Percentiles rank a stretch among this genome's conserved stretches.
phyloP scores from a whole-genome alignment of 768 basidiomycete species.

The Tulasnella sp. region DNA sequence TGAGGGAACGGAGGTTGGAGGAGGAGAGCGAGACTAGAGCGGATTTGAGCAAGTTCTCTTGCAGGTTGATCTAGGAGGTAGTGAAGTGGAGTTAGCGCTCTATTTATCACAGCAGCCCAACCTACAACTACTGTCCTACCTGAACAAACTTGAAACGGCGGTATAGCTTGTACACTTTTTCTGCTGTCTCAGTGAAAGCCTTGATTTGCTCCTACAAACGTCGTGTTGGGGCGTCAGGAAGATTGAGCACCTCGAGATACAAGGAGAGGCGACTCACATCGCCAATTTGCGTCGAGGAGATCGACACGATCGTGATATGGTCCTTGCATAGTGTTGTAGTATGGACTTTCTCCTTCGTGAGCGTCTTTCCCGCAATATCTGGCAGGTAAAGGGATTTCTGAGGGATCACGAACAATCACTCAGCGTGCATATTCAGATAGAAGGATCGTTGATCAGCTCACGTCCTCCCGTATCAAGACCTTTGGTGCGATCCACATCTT shows the following conservation, averaged over 20 bases:
- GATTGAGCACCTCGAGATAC: background rate
- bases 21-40: constrained; percentile 79
- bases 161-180: constrained; percentile 40
- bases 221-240: background rate
- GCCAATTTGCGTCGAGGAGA: constrained; percentile 79
- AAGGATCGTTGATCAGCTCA: constrained; percentile 31
- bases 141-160: constrained; percentile 63
- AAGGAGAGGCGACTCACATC: constrained; percentile 42
- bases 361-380: constrained; percentile 60
- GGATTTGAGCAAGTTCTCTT: constrained; percentile 88
- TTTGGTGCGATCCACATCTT: constrained; percentile 92
- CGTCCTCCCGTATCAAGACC: constrained; percentile 82
- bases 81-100: too few species aligned
- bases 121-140: too few species aligned
- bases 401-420: background rate
- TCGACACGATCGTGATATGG: constrained; percentile 65
- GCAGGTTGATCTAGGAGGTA: constrained; percentile 79
- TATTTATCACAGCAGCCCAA: background rate
- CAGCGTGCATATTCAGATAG: background rate
- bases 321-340: constrained; percentile 69
- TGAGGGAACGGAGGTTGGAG: constrained; percentile 52
- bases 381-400: constrained; percentile 92
- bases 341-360: constrained; percentile 48
- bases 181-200: constrained; percentile 52
- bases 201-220: constrained; percentile 56